Percentiles rank a stretch among this genome's conserved stretches.
phyloP scores from a whole-genome alignment of 164 flowering plant species.

The Cinnamomum chago region DNA sequence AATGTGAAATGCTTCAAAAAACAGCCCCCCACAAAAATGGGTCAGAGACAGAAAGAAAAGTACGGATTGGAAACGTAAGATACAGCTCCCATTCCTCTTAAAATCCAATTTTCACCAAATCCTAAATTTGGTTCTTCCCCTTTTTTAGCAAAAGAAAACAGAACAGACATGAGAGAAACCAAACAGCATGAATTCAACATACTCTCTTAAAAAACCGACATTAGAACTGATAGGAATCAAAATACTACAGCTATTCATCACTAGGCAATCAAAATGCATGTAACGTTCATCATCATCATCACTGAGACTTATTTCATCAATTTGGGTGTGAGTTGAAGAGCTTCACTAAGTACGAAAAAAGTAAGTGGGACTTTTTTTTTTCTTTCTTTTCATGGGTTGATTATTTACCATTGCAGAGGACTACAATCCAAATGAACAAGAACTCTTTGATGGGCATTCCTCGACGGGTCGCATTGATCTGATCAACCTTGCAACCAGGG shows the following conservation, averaged over 20 bases:
- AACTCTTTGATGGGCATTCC: conserved; percentile 40
- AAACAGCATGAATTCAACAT: not conserved
- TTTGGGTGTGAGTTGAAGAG: too few species aligned
- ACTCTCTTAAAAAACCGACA: not conserved
- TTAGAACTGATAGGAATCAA: too few species aligned
- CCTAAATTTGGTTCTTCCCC: not conserved
- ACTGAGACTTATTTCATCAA: too few species aligned
- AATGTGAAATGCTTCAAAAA: not conserved
- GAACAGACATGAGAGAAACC: not conserved
- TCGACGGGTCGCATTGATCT: conserved; percentile 22
- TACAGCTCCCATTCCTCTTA: not conserved
- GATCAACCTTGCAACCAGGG: conserved; percentile 29
- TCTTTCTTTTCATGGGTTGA: not conserved
- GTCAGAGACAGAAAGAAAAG: not conserved
- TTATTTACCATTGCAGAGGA: conserved; percentile 39
- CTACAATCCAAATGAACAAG: conserved; percentile 37
- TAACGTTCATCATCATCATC: too few species aligned
- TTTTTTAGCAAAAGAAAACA: not conserved
- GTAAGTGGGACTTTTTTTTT: not conserved
- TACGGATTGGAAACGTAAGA: not conserved
- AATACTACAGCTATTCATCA: too few species aligned
- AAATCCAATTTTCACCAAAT: too few species aligned
- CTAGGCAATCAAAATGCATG: too few species aligned
- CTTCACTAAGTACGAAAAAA: too few species aligned
- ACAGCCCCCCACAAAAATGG: not conserved